Percentiles rank a stretch among this genome's conserved stretches.
Evolutionary conservation across 345 rosid genomes (phyloP).

Genomic region (Linum trigynum): DNA sequence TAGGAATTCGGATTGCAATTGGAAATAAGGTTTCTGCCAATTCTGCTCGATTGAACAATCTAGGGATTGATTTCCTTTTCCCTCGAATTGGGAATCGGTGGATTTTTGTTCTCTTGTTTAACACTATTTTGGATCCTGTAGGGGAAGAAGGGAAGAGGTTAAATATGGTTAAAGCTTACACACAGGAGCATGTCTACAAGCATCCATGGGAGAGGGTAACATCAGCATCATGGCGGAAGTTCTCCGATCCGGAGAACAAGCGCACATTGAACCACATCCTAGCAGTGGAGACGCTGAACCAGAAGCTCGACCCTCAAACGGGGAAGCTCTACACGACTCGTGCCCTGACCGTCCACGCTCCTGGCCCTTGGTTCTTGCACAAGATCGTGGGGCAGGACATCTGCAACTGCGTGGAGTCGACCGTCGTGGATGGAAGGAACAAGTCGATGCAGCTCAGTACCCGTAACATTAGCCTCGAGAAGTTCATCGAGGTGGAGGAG

Average conservation of each 20-base stretch:
- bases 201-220: slow-evolving; percentile 99
- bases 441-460: slow-evolving; percentile 84
- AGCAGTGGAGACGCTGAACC: slow-evolving; percentile 79
- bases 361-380: slow-evolving; percentile 91
- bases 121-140: not conserved
- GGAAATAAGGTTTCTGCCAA: no score
- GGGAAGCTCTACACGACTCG: slow-evolving; percentile 89
- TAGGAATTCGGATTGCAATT: no score
- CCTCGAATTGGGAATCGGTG: no score
- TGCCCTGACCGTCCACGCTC: slow-evolving; percentile 73
- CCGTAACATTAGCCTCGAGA: slow-evolving; percentile 75
- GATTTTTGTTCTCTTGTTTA: no score
- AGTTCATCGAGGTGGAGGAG: slow-evolving; percentile 89
- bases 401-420: slow-evolving; percentile 85
- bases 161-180: slow-evolving; percentile 24
- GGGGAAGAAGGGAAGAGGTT: not conserved
- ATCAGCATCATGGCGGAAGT: slow-evolving; percentile 98
- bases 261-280: slow-evolving; percentile 67
- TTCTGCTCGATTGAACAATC: no score
- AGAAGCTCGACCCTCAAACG: slow-evolving; percentile 43
- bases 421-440: slow-evolving; percentile 67
- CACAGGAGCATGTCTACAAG: slow-evolving; percentile 83
- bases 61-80: no score
- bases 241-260: slow-evolving; percentile 85
- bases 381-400: slow-evolving; percentile 83